A percentile compares a stretch with the other conserved stretches of the same genome.
Evolutionary conservation across 805 yeast species (phyloP).

Genomic region (Candida boleticola): DNA sequence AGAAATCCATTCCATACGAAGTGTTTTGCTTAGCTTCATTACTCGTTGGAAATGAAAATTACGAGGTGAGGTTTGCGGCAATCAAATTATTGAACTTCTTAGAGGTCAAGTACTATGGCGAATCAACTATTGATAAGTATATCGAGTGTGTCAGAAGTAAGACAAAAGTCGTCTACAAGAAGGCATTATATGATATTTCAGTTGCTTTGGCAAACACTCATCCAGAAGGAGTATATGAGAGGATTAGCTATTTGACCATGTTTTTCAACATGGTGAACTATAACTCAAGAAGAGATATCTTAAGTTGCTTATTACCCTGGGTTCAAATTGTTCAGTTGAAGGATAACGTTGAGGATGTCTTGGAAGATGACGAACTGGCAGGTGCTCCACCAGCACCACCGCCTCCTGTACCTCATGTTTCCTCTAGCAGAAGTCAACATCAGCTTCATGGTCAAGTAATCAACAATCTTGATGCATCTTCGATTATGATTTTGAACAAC

Average conservation of each 20-base stretch:
- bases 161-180: constrained; percentile 80
- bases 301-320: constrained; percentile 88
- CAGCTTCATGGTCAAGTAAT: neutral
- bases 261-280: constrained; percentile 57
- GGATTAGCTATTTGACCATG: constrained; percentile 72
- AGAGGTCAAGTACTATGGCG: constrained; percentile 48
- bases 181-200: constrained; percentile 79
- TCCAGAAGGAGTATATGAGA: constrained; percentile 56
- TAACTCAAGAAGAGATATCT: constrained; percentile 69
- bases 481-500: constrained; percentile 73
- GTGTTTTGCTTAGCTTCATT: constrained; percentile 72
- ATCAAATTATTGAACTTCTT: constrained; percentile 64
- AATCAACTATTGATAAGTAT: constrained; percentile 54
- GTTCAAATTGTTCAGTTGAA: constrained; percentile 76
- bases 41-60: constrained; percentile 72
- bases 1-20: constrained; percentile 48
- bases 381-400: constrained; percentile 1
- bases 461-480: constrained; percentile 21
- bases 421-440: neutral
- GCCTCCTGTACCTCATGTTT: constrained; percentile 2
- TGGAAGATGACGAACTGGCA: constrained; percentile 1
- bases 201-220: constrained; percentile 60
- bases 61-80: constrained; percentile 68
- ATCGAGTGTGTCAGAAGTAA: constrained; percentile 70
- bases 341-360: neutral